Evolutionary conservation across 352 stramenopile genomes (phyloP), one percentile per base, ranked within the genome.

Genomic region (Pythium pectinolyticum): DNA sequence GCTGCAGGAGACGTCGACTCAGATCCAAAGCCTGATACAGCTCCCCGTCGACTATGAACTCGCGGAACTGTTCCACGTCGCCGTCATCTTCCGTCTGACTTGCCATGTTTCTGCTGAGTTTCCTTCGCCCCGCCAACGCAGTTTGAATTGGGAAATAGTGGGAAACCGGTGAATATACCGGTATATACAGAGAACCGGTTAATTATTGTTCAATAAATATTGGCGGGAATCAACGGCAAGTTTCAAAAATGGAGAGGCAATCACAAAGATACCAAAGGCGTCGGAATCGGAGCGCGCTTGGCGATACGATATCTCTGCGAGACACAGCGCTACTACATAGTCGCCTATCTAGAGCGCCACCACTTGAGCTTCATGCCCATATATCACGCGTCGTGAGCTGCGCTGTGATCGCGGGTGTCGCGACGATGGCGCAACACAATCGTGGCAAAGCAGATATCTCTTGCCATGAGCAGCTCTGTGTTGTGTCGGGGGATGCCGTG

Each of bases 1-100:
- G 71, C 57, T 82, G 84, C 46, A 92, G 65, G 20, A 90, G 68
- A 0, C 84, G 79, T 1, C 80, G 72, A 40, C 74, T 81, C 40
- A 86, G 50, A 31, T 88, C 77, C 32, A 79, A 27, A 28, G 78
- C 80, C 30, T 80, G 69, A 12, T 66, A 56, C 7, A 69, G 60
- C 11, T 76, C 63, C 5, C 81, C 80, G 1, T 92, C 80, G 31
- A 78, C 61, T 17, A 90, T 57, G 7, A 86, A 27, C n/a, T 75
- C 72, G 48, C 68, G 70, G 32, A 84, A 73, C 51, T 78, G 57
- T 57, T 86, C 72, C 48, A 74, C 27, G 48, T 50, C 27, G 41
- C 22, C 30, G 40, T 41, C 20, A 8, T 35, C 28, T 1, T 53
- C 58, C 61, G 0, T 27, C 48, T 9, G 41, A 48, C 22, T 39